These are phyloP conservation scores for Andalucia godoyi DNA, from an alignment of 78 protist species.

Conservation along the genomic window DNA sequence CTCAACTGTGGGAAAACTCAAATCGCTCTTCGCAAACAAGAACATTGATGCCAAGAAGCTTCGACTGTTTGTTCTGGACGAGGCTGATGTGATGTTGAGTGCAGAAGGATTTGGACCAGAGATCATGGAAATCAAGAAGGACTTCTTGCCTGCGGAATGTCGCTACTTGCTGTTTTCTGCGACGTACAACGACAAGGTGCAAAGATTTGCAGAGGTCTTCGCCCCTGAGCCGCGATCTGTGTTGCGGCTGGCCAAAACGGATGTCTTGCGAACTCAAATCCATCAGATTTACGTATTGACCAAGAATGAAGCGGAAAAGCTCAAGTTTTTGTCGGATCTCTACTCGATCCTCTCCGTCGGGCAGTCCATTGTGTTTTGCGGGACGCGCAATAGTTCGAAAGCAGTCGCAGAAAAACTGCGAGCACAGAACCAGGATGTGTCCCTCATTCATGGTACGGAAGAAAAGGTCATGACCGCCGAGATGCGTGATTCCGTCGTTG, in stretches of 20 bases:
- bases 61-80: not conserved
- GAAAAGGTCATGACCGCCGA: constrained; percentile 1
- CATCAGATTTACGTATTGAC: not conserved
- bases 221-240: not conserved
- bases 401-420: not conserved
- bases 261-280: not conserved
- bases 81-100: not conserved
- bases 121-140: not conserved
- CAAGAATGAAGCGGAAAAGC: not conserved
- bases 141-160: not conserved
- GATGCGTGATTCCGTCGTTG: constrained; percentile 5
- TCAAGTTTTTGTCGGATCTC: not conserved
- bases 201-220: not conserved
- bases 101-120: not conserved
- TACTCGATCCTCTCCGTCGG: not conserved
- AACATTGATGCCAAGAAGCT: not conserved
- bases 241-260: not conserved
- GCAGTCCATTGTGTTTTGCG: not conserved
- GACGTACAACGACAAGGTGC: not conserved
- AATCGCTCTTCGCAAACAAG: not conserved
- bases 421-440: not conserved
- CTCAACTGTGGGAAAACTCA: not conserved
- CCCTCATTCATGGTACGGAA: not conserved
- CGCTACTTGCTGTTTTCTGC: not conserved
- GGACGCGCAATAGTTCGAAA: not conserved